Percentiles rank a stretch among this genome's conserved stretches.
phyloP scores from a whole-genome alignment of 768 basidiomycete genomes.

The Leccinum longicurvipes region DNA sequence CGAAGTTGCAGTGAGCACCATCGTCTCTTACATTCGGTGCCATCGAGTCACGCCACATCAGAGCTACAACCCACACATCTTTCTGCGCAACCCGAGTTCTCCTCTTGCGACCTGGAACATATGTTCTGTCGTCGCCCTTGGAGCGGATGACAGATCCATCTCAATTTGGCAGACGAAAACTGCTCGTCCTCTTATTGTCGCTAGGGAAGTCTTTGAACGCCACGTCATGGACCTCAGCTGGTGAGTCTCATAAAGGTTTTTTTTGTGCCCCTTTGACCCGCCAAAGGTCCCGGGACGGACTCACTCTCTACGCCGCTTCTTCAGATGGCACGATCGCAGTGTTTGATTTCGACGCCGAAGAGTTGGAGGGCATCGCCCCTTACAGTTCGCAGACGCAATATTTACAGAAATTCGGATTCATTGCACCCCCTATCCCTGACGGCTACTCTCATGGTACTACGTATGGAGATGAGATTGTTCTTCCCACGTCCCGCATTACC shows the following conservation, averaged over 20 bases:
- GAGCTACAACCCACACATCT: slow-evolving; percentile 91
- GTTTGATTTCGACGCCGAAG: slow-evolving; percentile 77
- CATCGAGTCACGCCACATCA: slow-evolving; percentile 7
- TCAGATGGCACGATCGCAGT: slow-evolving; percentile 94
- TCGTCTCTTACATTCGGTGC: background rate
- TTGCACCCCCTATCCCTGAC: slow-evolving; percentile 60
- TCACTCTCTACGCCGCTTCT: slow-evolving; percentile 89
- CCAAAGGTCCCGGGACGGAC: slow-evolving; percentile 86
- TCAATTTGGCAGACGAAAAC: slow-evolving; percentile 97
- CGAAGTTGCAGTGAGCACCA: slow-evolving; percentile 77
- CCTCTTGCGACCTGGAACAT: slow-evolving; percentile 79
- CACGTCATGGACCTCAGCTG: slow-evolving; percentile 96
- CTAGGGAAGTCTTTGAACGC: slow-evolving; percentile 90
- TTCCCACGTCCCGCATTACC: slow-evolving; percentile 34
- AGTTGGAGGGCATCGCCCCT: slow-evolving; percentile 78
- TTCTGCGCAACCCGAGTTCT: slow-evolving; percentile 67
- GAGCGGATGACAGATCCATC: slow-evolving; percentile 89
- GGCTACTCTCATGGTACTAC: slow-evolving; percentile 59
- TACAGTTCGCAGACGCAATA: slow-evolving; percentile 74
- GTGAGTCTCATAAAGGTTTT: slow-evolving; percentile 42
- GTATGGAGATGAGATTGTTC: slow-evolving; percentile 19
- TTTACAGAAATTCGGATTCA: slow-evolving; percentile 77
- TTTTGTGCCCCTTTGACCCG: slow-evolving; percentile 5
- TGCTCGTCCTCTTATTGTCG: slow-evolving; percentile 86
- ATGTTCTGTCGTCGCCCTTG: slow-evolving; percentile 89